Evolutionary conservation across 768 basidiomycete genomes (phyloP), one percentile per base, ranked within the genome.

Genomic region (Pisolithus albus): DNA sequence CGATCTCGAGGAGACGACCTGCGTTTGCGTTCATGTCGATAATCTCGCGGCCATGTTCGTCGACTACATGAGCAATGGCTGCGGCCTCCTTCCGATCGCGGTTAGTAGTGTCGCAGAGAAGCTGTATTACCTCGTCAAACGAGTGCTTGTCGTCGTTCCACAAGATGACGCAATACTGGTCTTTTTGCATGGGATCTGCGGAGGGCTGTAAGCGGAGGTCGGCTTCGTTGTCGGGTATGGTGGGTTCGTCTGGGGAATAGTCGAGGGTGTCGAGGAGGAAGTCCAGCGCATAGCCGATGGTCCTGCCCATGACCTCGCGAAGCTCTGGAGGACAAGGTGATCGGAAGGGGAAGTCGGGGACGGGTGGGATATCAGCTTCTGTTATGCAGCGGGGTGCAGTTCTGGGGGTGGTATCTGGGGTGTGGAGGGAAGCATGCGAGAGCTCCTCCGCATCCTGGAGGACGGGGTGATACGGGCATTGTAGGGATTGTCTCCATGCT

Each of bases 101-200:
- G 16, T 65, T 69, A 1, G 74, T 76, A 15, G 69, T 66, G 42
- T 86, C 86, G 52, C 76, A 74, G 6, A 90, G 69, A 39, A 92
- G 77, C 54, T 81, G 78, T 55, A 86, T 85, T 49, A 96, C 84
- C 61, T 98, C 92, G 47, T 86, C 84, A 60, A 86, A 88, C 0
- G 91, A 92, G 67, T 97, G 96, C 59, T 94, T 95, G 67, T 99
- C 96, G 67, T 96, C 94, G 70, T 94, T 93, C 93, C 93, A 97
- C 5, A 98, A 69, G 24, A 95, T 75, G 52, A 97, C 76, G 41
- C 86, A 84, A 59, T 84, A 91, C 49, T 83, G 78, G 57, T 91
- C 88, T 55, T 83, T 84, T 72, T 79, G 77, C 77, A 86, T 81
- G 9, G 88, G 86, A 57, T 92, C 88, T 6, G 80, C 82, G 1